These are phyloP conservation scores for Neurospora sublineolata DNA, from an alignment of 495 filamentous ascomycete genomes.

Conservation along the genomic window DNA sequence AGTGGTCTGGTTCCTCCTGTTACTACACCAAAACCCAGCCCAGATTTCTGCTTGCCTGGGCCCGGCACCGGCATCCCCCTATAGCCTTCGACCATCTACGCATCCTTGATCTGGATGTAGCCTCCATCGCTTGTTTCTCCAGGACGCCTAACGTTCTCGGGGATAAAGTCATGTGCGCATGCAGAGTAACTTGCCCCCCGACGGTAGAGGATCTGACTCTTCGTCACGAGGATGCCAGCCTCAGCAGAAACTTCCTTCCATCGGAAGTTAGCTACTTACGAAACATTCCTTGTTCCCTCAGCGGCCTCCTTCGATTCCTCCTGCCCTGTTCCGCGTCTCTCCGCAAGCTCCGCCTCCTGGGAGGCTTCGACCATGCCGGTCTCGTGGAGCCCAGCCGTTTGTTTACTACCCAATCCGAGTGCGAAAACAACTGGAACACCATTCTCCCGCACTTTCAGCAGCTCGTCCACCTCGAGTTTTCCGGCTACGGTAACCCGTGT, in stretches of 20 bases:
- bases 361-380: background rate
- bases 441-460: background rate
- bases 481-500: background rate
- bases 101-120: background rate
- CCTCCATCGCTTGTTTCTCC: background rate
- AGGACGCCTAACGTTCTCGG: background rate
- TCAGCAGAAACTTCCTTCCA: background rate
- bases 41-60: background rate
- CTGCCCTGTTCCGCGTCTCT: background rate
- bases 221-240: background rate
- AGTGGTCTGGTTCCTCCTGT: background rate
- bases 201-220: background rate
- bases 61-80: background rate
- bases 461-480: background rate
- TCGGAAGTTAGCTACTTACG: too few species aligned
- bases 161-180: background rate
- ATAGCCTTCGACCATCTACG: background rate
- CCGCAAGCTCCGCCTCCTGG: background rate
- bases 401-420: background rate
- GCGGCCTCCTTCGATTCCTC: background rate
- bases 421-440: background rate
- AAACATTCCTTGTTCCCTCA: background rate
- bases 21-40: background rate
- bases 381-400: background rate
- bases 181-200: background rate